phyloP scores from a whole-genome alignment of 176 grass and related monocot species.

The Zea mays region Zm-B73-REFERENCE-NAM-5.0 NC_050098.1:4743001-4743500 shows the following conservation, averaged over 20 bases:
- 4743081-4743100: constrained; percentile 92
- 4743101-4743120: constrained; percentile 72
- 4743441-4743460: not conserved
- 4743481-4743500: constrained; percentile 1
- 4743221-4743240: constrained; percentile 29
- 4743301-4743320: not conserved
- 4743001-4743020: constrained; percentile 99
- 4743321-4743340: too few species aligned
- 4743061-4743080: constrained; percentile 98
- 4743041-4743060: constrained; percentile 96
- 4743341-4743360: too few species aligned
- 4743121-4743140: constrained; percentile 92
- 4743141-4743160: constrained; percentile 70
- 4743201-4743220: constrained; percentile 82
- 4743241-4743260: not conserved
- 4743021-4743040: constrained; percentile 89
- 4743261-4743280: constrained; percentile 17
- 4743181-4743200: constrained; percentile 74
- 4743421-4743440: not conserved
- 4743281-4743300: not conserved
- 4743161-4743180: constrained; percentile 97
- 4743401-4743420: not conserved
- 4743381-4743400: not conserved
- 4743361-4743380: not conserved
- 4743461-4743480: not conserved